Conservation (phyloP, 192 early-diverging fungal genomes). For the Entomortierella lignicola region DNA sequence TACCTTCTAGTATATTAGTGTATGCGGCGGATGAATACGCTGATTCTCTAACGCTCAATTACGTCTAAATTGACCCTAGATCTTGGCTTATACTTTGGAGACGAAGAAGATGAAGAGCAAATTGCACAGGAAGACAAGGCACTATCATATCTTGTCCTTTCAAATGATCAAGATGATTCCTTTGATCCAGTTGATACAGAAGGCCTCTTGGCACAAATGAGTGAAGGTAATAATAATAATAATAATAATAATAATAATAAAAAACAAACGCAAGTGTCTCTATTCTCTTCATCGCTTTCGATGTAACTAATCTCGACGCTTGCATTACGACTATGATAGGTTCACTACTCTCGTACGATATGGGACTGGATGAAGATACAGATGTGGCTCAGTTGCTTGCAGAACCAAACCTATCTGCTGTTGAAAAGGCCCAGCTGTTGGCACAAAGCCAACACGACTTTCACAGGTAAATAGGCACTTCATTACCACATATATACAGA, state of each 20-base stretch:
- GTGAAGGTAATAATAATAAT: slow-evolving; percentile 32
- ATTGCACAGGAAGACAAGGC: slow-evolving; percentile 49
- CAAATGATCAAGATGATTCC: slow-evolving; percentile 40
- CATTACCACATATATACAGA: not conserved
- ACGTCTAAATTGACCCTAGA: slow-evolving; percentile 4
- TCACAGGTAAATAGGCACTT: slow-evolving; percentile 34
- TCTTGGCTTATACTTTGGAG: slow-evolving; percentile 53
- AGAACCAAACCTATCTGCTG: slow-evolving; percentile 25
- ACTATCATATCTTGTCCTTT: slow-evolving; percentile 41
- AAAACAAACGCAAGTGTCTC: not conserved
- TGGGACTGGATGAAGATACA: slow-evolving; percentile 46
- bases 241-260: not conserved
- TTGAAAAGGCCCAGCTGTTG: slow-evolving; percentile 31
- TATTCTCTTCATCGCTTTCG: not conserved
- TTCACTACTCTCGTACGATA: slow-evolving; percentile 24
- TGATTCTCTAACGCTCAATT: not conserved
- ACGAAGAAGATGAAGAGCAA: slow-evolving; percentile 53
- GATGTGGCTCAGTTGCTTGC: slow-evolving; percentile 43
- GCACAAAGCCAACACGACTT: slow-evolving; percentile 41
- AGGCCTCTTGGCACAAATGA: slow-evolving; percentile 44
- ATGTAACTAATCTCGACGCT: not conserved
- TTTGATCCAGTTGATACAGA: slow-evolving; percentile 51
- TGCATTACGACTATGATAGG: slow-evolving; percentile 5
- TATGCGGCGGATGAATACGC: too few relatives aligned
- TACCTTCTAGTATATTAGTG: too few relatives aligned